Percentiles rank a stretch among this genome's conserved stretches.
phyloP scores from a whole-genome alignment of 2,329 filamentous ascomycete genomes.

The Penicillium sp. region DNA sequence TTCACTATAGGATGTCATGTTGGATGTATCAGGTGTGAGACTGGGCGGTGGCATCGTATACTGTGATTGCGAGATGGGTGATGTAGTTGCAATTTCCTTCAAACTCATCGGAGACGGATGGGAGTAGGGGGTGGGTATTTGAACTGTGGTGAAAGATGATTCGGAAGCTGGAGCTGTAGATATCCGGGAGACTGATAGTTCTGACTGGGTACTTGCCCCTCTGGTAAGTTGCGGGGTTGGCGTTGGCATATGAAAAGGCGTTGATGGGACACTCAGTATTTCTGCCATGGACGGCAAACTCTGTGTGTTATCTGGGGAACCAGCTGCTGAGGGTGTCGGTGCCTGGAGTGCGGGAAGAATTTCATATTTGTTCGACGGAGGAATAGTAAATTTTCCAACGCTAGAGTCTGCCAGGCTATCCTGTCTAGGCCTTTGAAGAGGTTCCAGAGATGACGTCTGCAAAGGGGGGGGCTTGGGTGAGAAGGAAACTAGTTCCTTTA shows the following conservation, averaged over 20 bases:
- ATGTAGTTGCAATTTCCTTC: constrained; percentile 32
- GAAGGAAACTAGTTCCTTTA: constrained; percentile 4
- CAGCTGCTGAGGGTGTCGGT: constrained; percentile 28
- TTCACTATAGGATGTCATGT: constrained; percentile 27
- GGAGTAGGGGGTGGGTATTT: constrained; percentile 33
- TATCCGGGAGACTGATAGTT: constrained; percentile 26
- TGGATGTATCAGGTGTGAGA: constrained; percentile 24
- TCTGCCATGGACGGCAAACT: constrained; percentile 39
- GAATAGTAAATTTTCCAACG: constrained; percentile 31
- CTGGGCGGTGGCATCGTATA: constrained; percentile 23
- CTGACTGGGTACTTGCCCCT: constrained; percentile 28
- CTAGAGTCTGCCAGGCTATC: constrained; percentile 26
- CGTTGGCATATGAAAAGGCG: constrained; percentile 17
- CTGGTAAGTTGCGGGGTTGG: constrained; percentile 22
- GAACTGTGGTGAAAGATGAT: constrained; percentile 10
- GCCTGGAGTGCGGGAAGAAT: constrained; percentile 39
- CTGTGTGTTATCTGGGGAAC: constrained; percentile 32
- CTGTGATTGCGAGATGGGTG: constrained; percentile 32
- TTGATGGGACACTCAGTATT: constrained; percentile 21
- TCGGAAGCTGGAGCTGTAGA: constrained; percentile 15
- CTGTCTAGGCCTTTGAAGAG: constrained; percentile 7
- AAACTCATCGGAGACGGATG: constrained; percentile 37
- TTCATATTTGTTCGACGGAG: constrained; percentile 27
- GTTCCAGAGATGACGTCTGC: background rate
- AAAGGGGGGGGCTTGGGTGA: background rate